phyloP scores from a whole-genome alignment of 345 rosid species.

The Ceriops decandra region DNA sequence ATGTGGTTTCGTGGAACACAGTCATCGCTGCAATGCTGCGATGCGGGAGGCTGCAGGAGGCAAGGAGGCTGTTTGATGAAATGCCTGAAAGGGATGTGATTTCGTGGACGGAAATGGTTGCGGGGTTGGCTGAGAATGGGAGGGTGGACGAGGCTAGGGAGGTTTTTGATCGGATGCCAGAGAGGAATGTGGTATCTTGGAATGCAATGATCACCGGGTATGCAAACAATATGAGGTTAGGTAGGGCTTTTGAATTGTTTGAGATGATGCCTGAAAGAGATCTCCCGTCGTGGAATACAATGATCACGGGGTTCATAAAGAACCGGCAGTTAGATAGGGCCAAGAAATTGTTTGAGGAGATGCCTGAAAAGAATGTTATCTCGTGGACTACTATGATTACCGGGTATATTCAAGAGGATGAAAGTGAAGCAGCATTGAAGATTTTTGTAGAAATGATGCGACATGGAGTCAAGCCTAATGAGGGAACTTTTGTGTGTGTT shows the following conservation, averaged over 20 bases:
- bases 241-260: constrained; percentile 56
- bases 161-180: constrained; percentile 57
- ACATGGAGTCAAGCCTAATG: constrained; percentile 47
- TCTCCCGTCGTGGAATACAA: constrained; percentile 69
- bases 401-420: constrained; percentile 45
- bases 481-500: constrained; percentile 55
- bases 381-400: constrained; percentile 80
- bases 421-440: constrained; percentile 55
- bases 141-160: constrained; percentile 59
- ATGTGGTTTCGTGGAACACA: constrained; percentile 62
- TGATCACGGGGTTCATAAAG: constrained; percentile 59
- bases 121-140: constrained; percentile 55
- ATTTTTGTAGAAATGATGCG: constrained; percentile 49
- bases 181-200: constrained; percentile 62
- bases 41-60: constrained; percentile 60
- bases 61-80: constrained; percentile 39
- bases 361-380: constrained; percentile 62
- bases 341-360: constrained; percentile 38
- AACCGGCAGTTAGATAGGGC: constrained; percentile 48
- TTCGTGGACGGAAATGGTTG: constrained; percentile 64
- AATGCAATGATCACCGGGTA: constrained; percentile 79
- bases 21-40: constrained; percentile 44
- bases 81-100: constrained; percentile 65
- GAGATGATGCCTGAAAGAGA: constrained; percentile 57
- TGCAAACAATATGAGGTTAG: constrained; percentile 44